These are phyloP conservation scores for Colletotrichum horii DNA, from an alignment of 2,329 filamentous ascomycete genomes.

Conservation along the genomic window DNA sequence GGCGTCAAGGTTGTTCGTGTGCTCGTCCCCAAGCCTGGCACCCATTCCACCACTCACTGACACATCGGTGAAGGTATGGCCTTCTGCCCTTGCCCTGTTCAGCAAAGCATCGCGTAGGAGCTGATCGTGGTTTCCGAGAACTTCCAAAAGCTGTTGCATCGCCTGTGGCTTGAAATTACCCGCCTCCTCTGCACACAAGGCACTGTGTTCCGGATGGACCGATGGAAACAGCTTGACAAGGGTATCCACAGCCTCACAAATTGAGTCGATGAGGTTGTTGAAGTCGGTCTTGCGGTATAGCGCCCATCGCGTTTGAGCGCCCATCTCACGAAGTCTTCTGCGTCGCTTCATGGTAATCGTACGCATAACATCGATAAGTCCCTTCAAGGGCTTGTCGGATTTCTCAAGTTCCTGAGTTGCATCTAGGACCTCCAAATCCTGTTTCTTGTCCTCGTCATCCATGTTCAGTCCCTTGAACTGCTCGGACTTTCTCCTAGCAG, in stretches of 20 bases:
- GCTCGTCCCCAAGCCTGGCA: neutral
- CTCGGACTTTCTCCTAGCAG: neutral
- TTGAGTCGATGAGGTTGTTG: neutral
- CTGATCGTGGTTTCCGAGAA: neutral
- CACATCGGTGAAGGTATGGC: neutral
- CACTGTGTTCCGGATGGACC: neutral
- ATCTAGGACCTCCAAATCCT: neutral
- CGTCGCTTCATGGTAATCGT: neutral
- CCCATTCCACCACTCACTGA: neutral
- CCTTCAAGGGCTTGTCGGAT: neutral
- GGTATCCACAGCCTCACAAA: neutral
- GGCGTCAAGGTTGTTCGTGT: neutral
- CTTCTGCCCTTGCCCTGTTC: neutral
- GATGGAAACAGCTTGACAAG: neutral
- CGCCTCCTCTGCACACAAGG: neutral
- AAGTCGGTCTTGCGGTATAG: neutral
- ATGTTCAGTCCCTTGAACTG: neutral
- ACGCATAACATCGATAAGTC: neutral
- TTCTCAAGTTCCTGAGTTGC: neutral
- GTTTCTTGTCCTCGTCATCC: neutral
- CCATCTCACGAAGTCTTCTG: neutral
- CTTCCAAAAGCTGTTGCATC: neutral
- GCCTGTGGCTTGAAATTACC: accelerated
- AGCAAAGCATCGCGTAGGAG: neutral
- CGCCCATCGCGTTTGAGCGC: neutral